Percentiles rank a stretch among this genome's conserved stretches.
Conservation (phyloP, 352 stramenopile genomes). For the Pythium myriotylum region DNA sequence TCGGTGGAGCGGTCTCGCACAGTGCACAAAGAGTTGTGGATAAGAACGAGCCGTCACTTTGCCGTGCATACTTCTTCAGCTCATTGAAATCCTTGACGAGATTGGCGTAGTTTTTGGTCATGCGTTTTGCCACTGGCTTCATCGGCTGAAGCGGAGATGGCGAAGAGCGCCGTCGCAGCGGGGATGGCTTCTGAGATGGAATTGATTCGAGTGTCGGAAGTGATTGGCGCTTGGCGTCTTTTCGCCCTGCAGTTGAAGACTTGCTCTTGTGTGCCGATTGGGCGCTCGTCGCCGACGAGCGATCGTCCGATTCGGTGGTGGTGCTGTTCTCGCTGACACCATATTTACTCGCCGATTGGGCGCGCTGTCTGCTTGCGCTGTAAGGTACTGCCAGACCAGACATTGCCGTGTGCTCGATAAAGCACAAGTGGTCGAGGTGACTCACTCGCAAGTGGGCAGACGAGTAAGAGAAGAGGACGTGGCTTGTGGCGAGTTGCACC, state of each 20-base stretch:
- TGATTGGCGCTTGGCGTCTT: slow-evolving; percentile 8
- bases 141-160: neutral
- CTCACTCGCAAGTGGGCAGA: neutral
- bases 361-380: neutral
- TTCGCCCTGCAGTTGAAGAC: neutral
- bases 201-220: slow-evolving; percentile 5
- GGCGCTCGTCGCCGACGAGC: neutral
- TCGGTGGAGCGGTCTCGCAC: slow-evolving; percentile 36
- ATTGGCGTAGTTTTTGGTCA: slow-evolving; percentile 64
- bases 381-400: neutral
- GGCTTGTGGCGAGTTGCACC: neutral
- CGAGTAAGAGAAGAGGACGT: neutral
- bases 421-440: neutral
- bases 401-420: neutral
- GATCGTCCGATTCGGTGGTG: neutral
- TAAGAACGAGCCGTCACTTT: slow-evolving; percentile 45
- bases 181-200: neutral
- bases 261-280: neutral
- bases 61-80: slow-evolving; percentile 55
- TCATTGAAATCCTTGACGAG: slow-evolving; percentile 51
- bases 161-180: slow-evolving; percentile 5
- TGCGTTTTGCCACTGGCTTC: slow-evolving; percentile 13
- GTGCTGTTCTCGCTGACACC: neutral
- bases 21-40: slow-evolving; percentile 45
- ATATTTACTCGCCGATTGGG: slow-evolving; percentile 4